Percentiles rank a stretch among this genome's conserved stretches.
Conservation (phyloP, 2,329 filamentous ascomycete species). For the Exophiala calicioides region DNA sequence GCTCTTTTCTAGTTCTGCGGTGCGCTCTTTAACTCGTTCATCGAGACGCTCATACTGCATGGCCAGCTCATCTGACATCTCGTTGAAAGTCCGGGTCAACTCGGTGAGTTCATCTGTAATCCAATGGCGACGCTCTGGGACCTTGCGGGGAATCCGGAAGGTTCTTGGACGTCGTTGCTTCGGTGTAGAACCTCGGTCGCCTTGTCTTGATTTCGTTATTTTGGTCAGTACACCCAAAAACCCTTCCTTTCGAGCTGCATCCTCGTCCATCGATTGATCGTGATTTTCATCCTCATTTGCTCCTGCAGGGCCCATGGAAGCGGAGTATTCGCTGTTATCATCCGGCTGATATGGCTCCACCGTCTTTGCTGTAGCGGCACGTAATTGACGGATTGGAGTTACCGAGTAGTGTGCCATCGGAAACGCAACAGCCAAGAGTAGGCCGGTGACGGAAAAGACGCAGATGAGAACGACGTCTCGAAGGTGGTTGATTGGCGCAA, state of each 20-base stretch:
- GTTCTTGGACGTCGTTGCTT: slow-evolving; percentile 30
- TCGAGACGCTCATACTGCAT: slow-evolving; percentile 85
- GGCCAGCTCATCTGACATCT: slow-evolving; percentile 87
- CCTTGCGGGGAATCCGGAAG: slow-evolving; percentile 84
- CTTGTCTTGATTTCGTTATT: slow-evolving; percentile 18
- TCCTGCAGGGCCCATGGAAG: slow-evolving; percentile 31
- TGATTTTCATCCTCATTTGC: slow-evolving; percentile 50
- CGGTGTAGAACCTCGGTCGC: slow-evolving; percentile 20
- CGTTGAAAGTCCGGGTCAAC: slow-evolving; percentile 81
- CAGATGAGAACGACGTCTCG: slow-evolving; percentile 79
- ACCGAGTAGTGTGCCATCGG: slow-evolving; percentile 82
- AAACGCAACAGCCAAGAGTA: slow-evolving; percentile 70
- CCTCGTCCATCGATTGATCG: slow-evolving; percentile 45
- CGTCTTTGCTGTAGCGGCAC: slow-evolving; percentile 72
- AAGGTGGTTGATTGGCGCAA: slow-evolving; percentile 71
- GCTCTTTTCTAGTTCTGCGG: slow-evolving; percentile 79
- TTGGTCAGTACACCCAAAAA: slow-evolving; percentile 25
- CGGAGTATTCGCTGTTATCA: slow-evolving; percentile 44
- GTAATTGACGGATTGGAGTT: slow-evolving; percentile 73
- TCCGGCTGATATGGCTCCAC: slow-evolving; percentile 56
- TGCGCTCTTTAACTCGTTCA: slow-evolving; percentile 79
- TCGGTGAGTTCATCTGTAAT: slow-evolving; percentile 85
- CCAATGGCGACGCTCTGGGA: slow-evolving; percentile 71
- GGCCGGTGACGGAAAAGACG: slow-evolving; percentile 77
- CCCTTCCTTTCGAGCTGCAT: slow-evolving; percentile 41